Percentiles rank a stretch among this genome's conserved stretches.
These are phyloP conservation scores for Rhinocladiella mackenziei DNA, from an alignment of 2,329 filamentous ascomycete species.

Conservation along the genomic window DNA sequence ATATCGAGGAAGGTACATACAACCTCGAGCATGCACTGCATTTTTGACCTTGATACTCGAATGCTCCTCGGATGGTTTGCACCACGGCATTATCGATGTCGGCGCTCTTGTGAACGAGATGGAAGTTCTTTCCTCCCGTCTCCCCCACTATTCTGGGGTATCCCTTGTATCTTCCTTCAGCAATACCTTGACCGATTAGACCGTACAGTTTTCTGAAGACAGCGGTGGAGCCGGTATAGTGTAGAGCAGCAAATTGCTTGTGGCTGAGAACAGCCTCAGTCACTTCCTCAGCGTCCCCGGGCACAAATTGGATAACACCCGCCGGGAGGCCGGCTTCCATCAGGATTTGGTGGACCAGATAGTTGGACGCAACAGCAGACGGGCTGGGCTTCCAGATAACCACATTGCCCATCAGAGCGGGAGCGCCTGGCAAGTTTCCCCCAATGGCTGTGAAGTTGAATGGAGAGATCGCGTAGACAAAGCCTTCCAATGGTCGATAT, in stretches of 20 bases:
- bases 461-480: slow-evolving; percentile 82
- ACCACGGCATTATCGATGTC: slow-evolving; percentile 69
- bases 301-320: slow-evolving; percentile 83
- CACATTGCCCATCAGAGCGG: slow-evolving; percentile 82
- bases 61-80: slow-evolving; percentile 73
- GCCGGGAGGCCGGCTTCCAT: slow-evolving; percentile 78
- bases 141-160: slow-evolving; percentile 81
- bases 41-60: slow-evolving; percentile 81
- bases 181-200: slow-evolving; percentile 74
- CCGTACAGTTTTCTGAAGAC: slow-evolving; percentile 82
- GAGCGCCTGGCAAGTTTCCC: slow-evolving; percentile 72
- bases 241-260: slow-evolving; percentile 72
- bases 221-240: slow-evolving; percentile 82
- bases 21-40: slow-evolving; percentile 72
- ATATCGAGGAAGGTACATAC: slow-evolving; percentile 68
- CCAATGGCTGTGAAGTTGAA: slow-evolving; percentile 96
- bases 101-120: slow-evolving; percentile 67
- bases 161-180: slow-evolving; percentile 68
- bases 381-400: slow-evolving; percentile 89
- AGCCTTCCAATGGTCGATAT: slow-evolving; percentile 79
- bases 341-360: slow-evolving; percentile 81
- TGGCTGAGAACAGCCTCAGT: slow-evolving; percentile 70
- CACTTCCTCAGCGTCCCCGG: slow-evolving; percentile 74
- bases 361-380: slow-evolving; percentile 74
- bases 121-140: slow-evolving; percentile 85